Percentiles rank a stretch among this genome's conserved stretches.
phyloP scores from a whole-genome alignment of 2,329 filamentous ascomycete species.

The Botrytis porri region DNA sequence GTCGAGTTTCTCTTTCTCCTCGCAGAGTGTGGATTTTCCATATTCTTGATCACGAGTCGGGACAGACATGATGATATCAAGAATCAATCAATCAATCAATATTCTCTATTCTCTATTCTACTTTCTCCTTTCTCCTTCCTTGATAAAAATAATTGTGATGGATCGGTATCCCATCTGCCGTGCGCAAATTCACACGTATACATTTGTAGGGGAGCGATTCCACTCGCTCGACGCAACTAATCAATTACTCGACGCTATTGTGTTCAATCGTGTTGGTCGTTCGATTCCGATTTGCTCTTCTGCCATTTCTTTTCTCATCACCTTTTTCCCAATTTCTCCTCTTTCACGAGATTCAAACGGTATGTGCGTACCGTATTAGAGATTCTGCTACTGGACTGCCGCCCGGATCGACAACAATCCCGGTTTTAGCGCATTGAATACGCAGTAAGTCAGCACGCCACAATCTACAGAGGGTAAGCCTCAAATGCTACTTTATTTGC shows the following conservation, averaged over 20 bases:
- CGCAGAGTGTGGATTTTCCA: neutral
- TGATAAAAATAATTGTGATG: neutral
- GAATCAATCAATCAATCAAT: neutral
- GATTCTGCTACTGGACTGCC: constrained; percentile 5
- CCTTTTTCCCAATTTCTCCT: neutral
- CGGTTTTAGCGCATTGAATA: neutral
- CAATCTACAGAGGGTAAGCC: neutral
- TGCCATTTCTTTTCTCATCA: neutral
- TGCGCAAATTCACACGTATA: neutral
- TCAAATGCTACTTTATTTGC: constrained; percentile 3
- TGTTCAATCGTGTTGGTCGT: neutral
- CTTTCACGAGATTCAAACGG: neutral
- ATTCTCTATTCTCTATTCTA: neutral
- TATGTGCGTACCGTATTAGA: constrained; percentile 5
- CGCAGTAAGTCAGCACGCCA: constrained; percentile 11
- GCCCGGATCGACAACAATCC: constrained; percentile 14
- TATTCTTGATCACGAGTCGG: neutral
- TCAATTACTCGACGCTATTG: neutral
- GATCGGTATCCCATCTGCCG: neutral
- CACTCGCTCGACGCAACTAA: neutral
- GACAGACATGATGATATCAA: neutral
- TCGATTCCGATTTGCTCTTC: neutral
- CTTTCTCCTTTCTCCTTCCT: neutral
- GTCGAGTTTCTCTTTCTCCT: neutral
- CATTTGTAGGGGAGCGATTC: neutral